Evolutionary conservation across 768 basidiomycete genomes (phyloP).

Genomic region (Thelephora ganbajun): DNA sequence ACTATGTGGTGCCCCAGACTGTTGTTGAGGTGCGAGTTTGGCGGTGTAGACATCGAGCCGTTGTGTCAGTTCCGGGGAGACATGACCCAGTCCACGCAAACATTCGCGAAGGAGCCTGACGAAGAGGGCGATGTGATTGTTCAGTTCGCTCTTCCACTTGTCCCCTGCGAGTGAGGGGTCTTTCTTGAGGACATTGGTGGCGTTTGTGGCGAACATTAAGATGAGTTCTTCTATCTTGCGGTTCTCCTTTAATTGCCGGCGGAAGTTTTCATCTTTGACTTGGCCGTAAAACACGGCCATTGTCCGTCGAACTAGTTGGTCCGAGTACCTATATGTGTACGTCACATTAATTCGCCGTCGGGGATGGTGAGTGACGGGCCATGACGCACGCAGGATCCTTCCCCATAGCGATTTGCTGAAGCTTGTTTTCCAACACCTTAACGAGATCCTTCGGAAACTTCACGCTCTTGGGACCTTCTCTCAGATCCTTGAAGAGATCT

Average conservation of each 20-base stretch:
- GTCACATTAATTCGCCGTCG: not conserved
- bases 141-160: conserved; percentile 86
- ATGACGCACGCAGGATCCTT: conserved; percentile 71
- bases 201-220: conserved; percentile 87
- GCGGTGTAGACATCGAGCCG: conserved; percentile 76
- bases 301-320: conserved; percentile 78
- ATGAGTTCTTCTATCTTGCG: conserved; percentile 97
- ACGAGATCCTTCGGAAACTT: conserved; percentile 91
- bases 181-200: conserved; percentile 79
- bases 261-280: conserved; percentile 74
- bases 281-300: conserved; percentile 91
- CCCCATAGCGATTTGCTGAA: conserved; percentile 90
- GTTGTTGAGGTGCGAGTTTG: conserved; percentile 48
- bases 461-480: conserved; percentile 71
- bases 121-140: conserved; percentile 84
- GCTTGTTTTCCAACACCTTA: conserved; percentile 78
- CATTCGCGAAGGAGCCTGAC: conserved; percentile 77
- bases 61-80: conserved; percentile 68
- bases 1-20: conserved; percentile 22
- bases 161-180: conserved; percentile 74
- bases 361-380: not conserved
- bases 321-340: conserved; percentile 50
- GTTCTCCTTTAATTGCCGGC: conserved; percentile 87
- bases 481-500: conserved; percentile 68
- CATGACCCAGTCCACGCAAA: conserved; percentile 56